These are phyloP conservation scores for Vitis hybrid DNA, from an alignment of 177 flowering plant species.

Conservation along the genomic window DNA sequence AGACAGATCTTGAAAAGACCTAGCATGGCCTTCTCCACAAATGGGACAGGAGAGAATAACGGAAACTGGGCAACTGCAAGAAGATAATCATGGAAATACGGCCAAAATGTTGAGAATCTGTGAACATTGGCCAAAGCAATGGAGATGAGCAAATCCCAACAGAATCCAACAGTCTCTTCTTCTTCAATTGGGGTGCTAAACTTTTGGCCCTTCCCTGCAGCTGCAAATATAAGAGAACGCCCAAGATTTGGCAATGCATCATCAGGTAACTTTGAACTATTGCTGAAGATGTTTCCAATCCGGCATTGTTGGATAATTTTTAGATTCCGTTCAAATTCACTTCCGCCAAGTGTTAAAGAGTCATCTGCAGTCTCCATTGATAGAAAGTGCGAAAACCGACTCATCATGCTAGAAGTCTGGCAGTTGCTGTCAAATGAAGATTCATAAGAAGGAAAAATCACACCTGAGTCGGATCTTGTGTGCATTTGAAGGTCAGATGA, in stretches of 20 bases:
- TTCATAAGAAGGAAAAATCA: constrained; percentile 31
- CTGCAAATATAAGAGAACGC: constrained; percentile 75
- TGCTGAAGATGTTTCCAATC: constrained; percentile 66
- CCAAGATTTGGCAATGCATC: constrained; percentile 72
- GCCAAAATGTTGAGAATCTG: constrained; percentile 67
- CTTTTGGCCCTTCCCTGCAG: constrained; percentile 89
- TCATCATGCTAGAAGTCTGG: constrained; percentile 36
- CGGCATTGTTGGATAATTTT: constrained; percentile 77
- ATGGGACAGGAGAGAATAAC: constrained; percentile 76
- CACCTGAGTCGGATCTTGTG: constrained; percentile 44
- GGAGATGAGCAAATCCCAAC: constrained; percentile 70
- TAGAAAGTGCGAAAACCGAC: constrained; percentile 66
- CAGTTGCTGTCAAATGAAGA: constrained; percentile 22
- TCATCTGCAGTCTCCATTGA: constrained; percentile 69
- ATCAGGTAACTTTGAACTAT: constrained; percentile 47
- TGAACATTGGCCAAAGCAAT: constrained; percentile 48
- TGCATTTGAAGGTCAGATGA: constrained; percentile 24
- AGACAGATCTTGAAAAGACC: constrained; percentile 58
- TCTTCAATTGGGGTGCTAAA: constrained; percentile 87
- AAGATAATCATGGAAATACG: constrained; percentile 65
- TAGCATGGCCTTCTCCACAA: constrained; percentile 71
- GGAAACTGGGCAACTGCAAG: constrained; percentile 67
- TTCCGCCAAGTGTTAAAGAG: constrained; percentile 40
- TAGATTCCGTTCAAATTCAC: constrained; percentile 76
- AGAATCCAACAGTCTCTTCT: constrained; percentile 82